Evolutionary conservation across 768 basidiomycete species (phyloP).

Genomic region (Chalciporus chontae): DNA sequence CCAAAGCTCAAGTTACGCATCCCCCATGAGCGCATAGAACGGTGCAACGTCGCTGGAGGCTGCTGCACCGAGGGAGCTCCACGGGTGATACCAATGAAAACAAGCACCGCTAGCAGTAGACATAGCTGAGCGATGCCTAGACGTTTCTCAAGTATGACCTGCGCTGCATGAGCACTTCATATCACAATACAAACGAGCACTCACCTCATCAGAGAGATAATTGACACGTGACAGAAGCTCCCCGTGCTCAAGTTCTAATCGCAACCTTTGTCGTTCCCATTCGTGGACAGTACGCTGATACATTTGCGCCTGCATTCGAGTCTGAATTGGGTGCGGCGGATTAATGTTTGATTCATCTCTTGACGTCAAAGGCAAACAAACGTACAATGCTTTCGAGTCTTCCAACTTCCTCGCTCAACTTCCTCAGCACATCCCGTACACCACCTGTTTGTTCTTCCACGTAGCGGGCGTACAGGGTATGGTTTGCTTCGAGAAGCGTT

Average conservation of each 20-base stretch:
- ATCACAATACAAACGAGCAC: slow-evolving; percentile 1
- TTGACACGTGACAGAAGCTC: slow-evolving; percentile 70
- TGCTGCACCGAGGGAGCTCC: slow-evolving; percentile 44
- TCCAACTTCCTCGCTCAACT: slow-evolving; percentile 76
- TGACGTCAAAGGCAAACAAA: slow-evolving; percentile 2
- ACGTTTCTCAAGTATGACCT: slow-evolving; percentile 88
- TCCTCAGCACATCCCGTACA: slow-evolving; percentile 68
- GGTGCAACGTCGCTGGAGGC: slow-evolving; percentile 5
- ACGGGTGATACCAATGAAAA: slow-evolving; percentile 85
- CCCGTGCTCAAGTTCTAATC: slow-evolving; percentile 67
- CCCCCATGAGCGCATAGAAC: slow-evolving; percentile 51
- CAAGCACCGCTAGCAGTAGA: slow-evolving; percentile 74
- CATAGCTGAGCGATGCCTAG: slow-evolving; percentile 86
- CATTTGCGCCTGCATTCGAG: slow-evolving; percentile 64
- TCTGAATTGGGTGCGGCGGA: slow-evolving; percentile 36
- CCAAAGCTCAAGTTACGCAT: slow-evolving; percentile 54
- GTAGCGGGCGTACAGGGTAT: slow-evolving; percentile 79
- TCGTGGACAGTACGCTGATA: slow-evolving; percentile 63
- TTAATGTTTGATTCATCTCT: no score
- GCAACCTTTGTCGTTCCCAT: slow-evolving; percentile 62
- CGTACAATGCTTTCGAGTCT: slow-evolving; percentile 72
- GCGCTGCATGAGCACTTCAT: slow-evolving; percentile 1
- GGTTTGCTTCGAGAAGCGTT: slow-evolving; percentile 78
- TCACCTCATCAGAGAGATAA: slow-evolving; percentile 77
- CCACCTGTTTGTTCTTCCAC: slow-evolving; percentile 84